A percentile compares a stretch with the other conserved stretches of the same genome.
phyloP scores from a whole-genome alignment of 306 rosid genomes.

The Astragalus membranaceus region DNA sequence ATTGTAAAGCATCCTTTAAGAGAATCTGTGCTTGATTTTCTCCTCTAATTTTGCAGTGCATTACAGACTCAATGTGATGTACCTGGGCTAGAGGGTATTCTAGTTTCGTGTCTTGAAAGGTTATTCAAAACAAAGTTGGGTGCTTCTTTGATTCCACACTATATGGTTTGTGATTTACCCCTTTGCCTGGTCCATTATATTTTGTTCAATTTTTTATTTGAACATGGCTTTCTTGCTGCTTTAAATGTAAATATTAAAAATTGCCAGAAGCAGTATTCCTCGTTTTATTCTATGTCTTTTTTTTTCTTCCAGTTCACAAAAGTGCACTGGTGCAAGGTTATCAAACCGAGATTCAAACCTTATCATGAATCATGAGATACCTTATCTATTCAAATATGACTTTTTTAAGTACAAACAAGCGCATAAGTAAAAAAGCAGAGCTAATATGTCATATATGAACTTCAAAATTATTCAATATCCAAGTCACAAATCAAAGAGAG shows the following conservation, averaged over 20 bases:
- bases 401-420: no score
- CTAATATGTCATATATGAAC: no score
- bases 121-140: slow-evolving; percentile 78
- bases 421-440: no score
- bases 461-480: no score
- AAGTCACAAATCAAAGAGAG: no score
- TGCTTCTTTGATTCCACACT: slow-evolving; percentile 73
- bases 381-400: no score
- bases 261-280: not conserved
- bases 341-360: no score
- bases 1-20: not conserved
- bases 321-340: not conserved
- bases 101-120: slow-evolving; percentile 72
- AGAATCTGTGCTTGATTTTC: slow-evolving; percentile 7
- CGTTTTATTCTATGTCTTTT: not conserved
- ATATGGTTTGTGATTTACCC: slow-evolving; percentile 45
- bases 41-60: slow-evolving; percentile 45
- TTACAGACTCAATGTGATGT: slow-evolving; percentile 66
- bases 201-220: not conserved
- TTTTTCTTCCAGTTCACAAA: not conserved
- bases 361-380: no score
- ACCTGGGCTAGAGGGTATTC: slow-evolving; percentile 55
- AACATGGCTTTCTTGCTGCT: not conserved
- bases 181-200: not conserved
- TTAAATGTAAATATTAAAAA: not conserved